Percentiles rank a stretch among this genome's conserved stretches.
These are phyloP conservation scores for Beauveria australis DNA, from an alignment of 2,329 filamentous ascomycete genomes.

Conservation along the genomic window DNA sequence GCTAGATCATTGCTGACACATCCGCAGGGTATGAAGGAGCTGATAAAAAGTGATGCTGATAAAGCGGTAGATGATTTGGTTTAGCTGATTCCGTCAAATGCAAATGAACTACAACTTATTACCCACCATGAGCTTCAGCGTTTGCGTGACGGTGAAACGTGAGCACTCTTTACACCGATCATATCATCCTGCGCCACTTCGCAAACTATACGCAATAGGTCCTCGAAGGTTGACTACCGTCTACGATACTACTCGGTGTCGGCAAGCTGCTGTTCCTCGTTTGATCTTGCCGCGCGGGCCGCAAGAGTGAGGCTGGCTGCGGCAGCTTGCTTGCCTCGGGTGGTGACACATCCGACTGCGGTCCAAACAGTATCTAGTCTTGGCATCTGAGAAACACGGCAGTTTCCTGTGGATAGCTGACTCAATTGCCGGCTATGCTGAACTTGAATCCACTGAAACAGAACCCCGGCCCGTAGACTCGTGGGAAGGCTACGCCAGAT, in stretches of 20 bases:
- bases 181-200: background rate
- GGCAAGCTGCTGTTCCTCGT: background rate
- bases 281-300: background rate
- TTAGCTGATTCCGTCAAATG: slow-evolving; percentile 25
- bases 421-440: background rate
- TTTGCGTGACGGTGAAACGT: background rate
- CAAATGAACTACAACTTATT: background rate
- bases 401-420: background rate
- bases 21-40: slow-evolving; percentile 77
- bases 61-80: slow-evolving; percentile 85
- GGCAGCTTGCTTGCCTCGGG: background rate
- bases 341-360: background rate
- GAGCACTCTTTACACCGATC: background rate
- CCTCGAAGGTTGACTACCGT: background rate
- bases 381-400: background rate
- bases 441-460: background rate
- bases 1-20: slow-evolving; percentile 2
- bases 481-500: background rate
- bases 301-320: background rate
- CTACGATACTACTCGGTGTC: background rate
- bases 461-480: background rate
- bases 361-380: background rate
- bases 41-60: slow-evolving; percentile 90
- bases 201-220: background rate
- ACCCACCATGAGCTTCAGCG: background rate